These are phyloP conservation scores for Aspergillus piperis DNA, from an alignment of 2,329 filamentous ascomycete genomes.

Conservation along the genomic window DNA sequence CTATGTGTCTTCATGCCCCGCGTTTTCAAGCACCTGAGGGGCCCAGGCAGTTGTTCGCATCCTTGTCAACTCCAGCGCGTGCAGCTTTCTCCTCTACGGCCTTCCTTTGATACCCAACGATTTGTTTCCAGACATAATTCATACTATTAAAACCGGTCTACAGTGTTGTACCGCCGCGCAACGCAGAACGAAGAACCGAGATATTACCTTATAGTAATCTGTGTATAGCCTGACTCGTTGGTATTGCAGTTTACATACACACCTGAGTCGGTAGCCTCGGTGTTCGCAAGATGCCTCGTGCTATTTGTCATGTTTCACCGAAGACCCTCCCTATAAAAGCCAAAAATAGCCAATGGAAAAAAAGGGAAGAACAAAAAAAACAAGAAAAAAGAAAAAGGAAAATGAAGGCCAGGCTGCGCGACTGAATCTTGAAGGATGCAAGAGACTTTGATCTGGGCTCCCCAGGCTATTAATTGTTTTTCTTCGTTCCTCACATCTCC, in stretches of 20 bases:
- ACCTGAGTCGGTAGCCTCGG: constrained; percentile 16
- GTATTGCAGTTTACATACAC: constrained; percentile 13
- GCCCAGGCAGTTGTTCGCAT: constrained; percentile 29
- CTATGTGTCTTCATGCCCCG: constrained; percentile 15
- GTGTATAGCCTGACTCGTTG: constrained; percentile 23
- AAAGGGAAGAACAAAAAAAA: constrained; percentile 20
- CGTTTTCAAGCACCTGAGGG: constrained; percentile 25
- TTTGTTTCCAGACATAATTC: constrained; percentile 30
- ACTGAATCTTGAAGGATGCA: constrained; percentile 32
- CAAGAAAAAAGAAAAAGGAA: constrained; percentile 24
- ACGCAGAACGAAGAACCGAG: constrained; percentile 12
- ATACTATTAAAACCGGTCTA: constrained; percentile 20
- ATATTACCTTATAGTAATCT: constrained; percentile 19
- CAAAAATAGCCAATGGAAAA: constrained; percentile 16
- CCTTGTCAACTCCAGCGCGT: constrained; percentile 26
- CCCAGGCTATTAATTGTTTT: constrained; percentile 30
- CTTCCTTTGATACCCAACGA: constrained; percentile 42
- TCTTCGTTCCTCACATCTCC: constrained; percentile 30
- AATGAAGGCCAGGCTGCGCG: constrained; percentile 16
- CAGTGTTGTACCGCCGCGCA: constrained; percentile 19
- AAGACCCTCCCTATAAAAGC: constrained; percentile 11
- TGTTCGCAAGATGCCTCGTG: constrained; percentile 17
- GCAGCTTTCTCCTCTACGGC: constrained; percentile 29
- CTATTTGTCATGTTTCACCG: constrained; percentile 19
- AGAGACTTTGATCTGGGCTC: constrained; percentile 31